Base-by-base conservation (phyloP, 352 stramenopile species). In the Bremia lactucae region DNA sequence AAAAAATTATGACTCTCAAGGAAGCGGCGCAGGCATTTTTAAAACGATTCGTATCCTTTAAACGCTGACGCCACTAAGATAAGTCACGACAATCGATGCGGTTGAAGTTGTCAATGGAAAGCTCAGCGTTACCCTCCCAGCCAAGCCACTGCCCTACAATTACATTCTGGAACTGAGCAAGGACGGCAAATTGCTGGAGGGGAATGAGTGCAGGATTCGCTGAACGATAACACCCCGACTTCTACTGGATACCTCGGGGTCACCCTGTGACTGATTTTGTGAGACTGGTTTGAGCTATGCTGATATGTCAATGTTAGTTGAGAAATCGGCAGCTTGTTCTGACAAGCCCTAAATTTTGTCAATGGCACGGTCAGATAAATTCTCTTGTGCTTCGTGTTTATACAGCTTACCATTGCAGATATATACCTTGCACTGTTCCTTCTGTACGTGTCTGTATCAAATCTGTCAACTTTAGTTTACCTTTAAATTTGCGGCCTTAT, bases 1-100 rank as follows among this genome's bases (percentile, higher is more conserved):
- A 49, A 29, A 33, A 43, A 13, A 39, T 51, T 10, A 41, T 72
- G 42, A 48, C 47, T 2, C 38, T 46, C 0, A 21, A 52, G 18
- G 13, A 63, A 2, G 59, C 55, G 22, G 33, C 33, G 15, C 13
- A 23, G 15, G 14, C 13, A 5, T 13, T 33, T 13, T 38, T 23
- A 11, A 22, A 22, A 4, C 2, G 4, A 22, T 5, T 20, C 16
- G 7, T 38, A 38, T 18, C 2, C 15, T 20, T 38, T 8, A 6
- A 38, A 38, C 16, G 19, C 11, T n/a, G 15, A 22, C 2, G 16
- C 33, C 14, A 38, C 8, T 6, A 11, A 22, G 2, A 23, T 38
- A n/a, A n/a, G n/a, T n/a, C n/a, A n/a, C n/a, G n/a, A n/a, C 16
- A 20, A 2, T 23, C 14, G 22, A 7, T 24, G 4, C 7, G 22